Conservation (phyloP, 2,329 filamentous ascomycete species). For the Bisporella sp. region DNA sequence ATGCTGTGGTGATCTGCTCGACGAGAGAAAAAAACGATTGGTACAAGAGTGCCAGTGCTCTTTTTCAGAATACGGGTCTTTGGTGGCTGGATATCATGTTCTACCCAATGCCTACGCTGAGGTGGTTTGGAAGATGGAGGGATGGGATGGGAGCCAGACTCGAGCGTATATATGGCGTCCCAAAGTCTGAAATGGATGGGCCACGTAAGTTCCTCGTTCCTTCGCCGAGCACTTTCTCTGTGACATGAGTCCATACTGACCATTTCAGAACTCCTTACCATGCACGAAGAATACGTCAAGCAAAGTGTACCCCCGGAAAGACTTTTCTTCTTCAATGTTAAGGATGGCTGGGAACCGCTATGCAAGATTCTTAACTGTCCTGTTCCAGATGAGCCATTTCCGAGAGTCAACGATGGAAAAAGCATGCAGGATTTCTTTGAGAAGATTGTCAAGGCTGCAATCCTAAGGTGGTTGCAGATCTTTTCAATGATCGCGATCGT, state of each 20-base stretch:
- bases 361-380: slow-evolving; percentile 26
- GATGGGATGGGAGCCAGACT: background rate
- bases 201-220: background rate
- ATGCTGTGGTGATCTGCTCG: slow-evolving; percentile 26
- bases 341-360: slow-evolving; percentile 28
- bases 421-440: background rate
- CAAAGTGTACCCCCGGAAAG: slow-evolving; percentile 3
- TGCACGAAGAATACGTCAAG: background rate
- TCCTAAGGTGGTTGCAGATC: too few species aligned
- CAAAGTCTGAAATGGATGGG: background rate
- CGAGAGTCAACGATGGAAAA: slow-evolving; percentile 19
- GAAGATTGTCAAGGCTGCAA: too few species aligned
- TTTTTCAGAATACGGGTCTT: background rate
- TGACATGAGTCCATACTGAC: background rate
- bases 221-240: background rate
- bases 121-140: background rate
- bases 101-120: background rate
- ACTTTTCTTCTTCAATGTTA: slow-evolving; percentile 10
- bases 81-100: background rate
- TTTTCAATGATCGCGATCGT: too few species aligned
- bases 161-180: background rate
- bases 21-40: slow-evolving; percentile 21
- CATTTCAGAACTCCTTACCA: background rate
- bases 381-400: slow-evolving; percentile 25
- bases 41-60: slow-evolving; percentile 19